Evolutionary conservation across 2,329 filamentous ascomycete species (phyloP), one percentile per base, ranked within the genome.

Genomic region (Hypoxylon sp.): DNA sequence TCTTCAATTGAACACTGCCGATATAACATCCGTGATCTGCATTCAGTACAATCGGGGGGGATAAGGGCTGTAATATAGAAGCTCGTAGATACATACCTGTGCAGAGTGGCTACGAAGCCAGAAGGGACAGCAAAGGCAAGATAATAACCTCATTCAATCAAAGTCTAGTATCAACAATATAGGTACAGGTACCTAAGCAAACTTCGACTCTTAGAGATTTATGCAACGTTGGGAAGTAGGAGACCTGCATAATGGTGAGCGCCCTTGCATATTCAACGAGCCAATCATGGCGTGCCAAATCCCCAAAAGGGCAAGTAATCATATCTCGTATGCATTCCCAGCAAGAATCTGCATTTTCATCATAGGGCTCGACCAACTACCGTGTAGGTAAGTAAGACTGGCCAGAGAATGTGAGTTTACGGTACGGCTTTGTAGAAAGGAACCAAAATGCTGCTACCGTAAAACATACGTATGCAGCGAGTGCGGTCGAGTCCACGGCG

Each of bases 221-320:
- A 4, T 48, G 53, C 32, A 33, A 48, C 32, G 14, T 28, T 44
- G 18, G 30, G 46, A 38, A 40, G 18, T 7, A 20, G 16, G 9
- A 42, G 20, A 16, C 50, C 45, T 55, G 40, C 57, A 65, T 55
- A 40, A 3, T 11, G 49, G 32, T 40, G 49, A 50, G 16, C 20
- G 33, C 38, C 44, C 59, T 38, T 68, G 65, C 65, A 68, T 66
- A 63, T 63, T 5, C 46, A 18, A 49, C 46, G 42, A 48, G 30
- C 65, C 65, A 68, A 68, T 68, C 65, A 68, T 30, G 32, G 60
- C 28, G 20, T 14, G 28, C 18, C 24, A 57, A 48, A 65, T 50
- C 36, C 65, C 65, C 20, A 58, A 68, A 68, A 52, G 30, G 65
- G 65, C 51, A 68, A 68, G 65, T 68, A 33, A 28, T 40, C 53